Conservation (phyloP, 192 early-diverging fungal species). For the Rhizoclosmatium sp. region DNA sequence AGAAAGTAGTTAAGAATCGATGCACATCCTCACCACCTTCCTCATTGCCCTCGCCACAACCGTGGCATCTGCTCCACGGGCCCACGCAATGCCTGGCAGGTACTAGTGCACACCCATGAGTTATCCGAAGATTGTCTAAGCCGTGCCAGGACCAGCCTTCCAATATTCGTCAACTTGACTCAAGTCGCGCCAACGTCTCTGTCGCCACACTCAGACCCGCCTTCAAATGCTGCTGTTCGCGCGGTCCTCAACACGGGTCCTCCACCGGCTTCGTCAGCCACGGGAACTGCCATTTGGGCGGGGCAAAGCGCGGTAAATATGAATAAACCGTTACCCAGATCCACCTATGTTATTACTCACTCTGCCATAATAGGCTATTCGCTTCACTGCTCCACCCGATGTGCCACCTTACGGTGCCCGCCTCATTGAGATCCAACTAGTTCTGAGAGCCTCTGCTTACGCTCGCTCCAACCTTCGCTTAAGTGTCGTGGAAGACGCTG, state of each 20-base stretch:
- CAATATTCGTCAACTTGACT: background rate
- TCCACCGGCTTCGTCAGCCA: slow-evolving; percentile 11
- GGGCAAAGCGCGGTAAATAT: slow-evolving; percentile 13
- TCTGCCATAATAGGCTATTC: background rate
- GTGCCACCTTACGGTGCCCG: slow-evolving; percentile 13
- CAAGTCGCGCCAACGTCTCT: background rate
- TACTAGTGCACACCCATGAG: no score
- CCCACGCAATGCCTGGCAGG: background rate
- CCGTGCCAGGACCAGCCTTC: no score
- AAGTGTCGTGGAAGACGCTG: slow-evolving; percentile 28
- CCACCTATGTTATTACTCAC: background rate
- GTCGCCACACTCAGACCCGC: background rate
- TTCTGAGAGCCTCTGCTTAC: background rate
- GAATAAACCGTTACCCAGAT: background rate
- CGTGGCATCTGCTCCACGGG: background rate
- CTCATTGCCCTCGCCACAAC: background rate
- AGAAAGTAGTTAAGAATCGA: background rate
- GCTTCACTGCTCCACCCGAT: slow-evolving; percentile 28
- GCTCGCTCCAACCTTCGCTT: background rate
- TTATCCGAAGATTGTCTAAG: no score
- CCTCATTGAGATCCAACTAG: slow-evolving; percentile 14
- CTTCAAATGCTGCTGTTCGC: background rate
- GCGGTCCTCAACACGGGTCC: slow-evolving; percentile 36
- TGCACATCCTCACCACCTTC: background rate
- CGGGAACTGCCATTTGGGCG: slow-evolving; percentile 30